Base-by-base conservation (phyloP, 768 basidiomycete genomes). In the Phallus indusiatus region DNA sequence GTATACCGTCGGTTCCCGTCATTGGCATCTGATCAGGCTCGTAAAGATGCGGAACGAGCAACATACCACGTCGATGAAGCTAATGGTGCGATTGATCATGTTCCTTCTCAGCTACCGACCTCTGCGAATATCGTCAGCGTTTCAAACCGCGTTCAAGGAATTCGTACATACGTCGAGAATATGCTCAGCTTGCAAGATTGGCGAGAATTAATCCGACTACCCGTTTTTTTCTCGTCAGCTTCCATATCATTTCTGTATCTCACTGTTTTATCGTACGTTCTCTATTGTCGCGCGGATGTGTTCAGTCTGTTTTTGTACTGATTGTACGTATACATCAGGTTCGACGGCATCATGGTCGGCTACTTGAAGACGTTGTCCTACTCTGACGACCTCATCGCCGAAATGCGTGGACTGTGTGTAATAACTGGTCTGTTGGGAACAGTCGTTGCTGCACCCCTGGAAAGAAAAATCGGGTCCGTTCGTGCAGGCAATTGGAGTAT, bases 401-500 rank as follows among this genome's bases (percentile, higher is more conserved):
- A 72, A 0, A 78, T 79, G 77, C 70, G 80, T 1, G 79, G 72
- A 0, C 56, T 76, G 5, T 74, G 73, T 52, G 77, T 78, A 8
- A 66, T 77, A 6, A 74, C 76, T 1, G 81, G 80, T 0, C 69
- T 81, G 0, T 36, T 71, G 0, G 80, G 80, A 0, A 82, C 80
- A 0, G 47, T 77, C 9, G 53, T 74, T n/a, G 74, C 75, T 66
- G 77, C 75, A 0, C 57, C 69, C 17, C 57, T 81, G 18, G 76
- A 77, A 62, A 63, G 66, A 6, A 71, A 62, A 54, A 64, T 82
- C 1, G 80, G 80, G 0, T 68, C 76, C 22, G 72, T 76, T 0
- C 68, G 80, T 12, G 75, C 79, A 0, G 81, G 79, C 0, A 74
- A 69, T 48, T 82, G 79, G 79, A 74, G 72, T 46, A 78, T 82